Base-by-base conservation (phyloP, 2,329 filamentous ascomycete species). In the Diaporthe citriasiana region DNA sequence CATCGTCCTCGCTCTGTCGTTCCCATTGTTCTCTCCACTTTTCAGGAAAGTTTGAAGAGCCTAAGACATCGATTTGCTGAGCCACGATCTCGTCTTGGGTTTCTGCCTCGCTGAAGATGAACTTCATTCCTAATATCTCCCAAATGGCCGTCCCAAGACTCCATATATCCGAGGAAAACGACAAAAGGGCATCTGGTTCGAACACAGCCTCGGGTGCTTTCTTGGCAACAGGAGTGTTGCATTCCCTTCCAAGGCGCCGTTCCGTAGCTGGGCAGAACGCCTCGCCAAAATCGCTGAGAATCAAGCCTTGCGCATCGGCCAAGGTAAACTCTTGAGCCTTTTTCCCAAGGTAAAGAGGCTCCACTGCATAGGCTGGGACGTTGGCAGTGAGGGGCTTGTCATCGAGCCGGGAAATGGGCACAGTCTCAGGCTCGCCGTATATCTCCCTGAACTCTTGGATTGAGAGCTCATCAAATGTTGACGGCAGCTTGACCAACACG, bases 221-320 rank as follows among this genome's bases (percentile, higher is more conserved):
- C 68, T 71, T 69, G 22, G 72, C 77, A 22, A 74, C 27, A 22
- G 77, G 77, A 8, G 70, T 75, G 27, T 75, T 74, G 59, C 77
- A 78, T 56, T 76, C 71, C 68, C 78, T 66, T 9, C 80, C 78
- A 12, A 65, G 74, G 38, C 79, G 79, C 59, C 50, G 3, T 1
- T 79, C 76, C 30, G 60, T 74, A 22, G 59, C 73, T 25, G 80
- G 79, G 1, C 76, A 42, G 73, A 82, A 83, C 7, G 81, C 76
- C 63, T 82, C 80, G 17, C 81, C 81, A 77, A 82, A 84, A 75
- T 84, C 82, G 74, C 75, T 77, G 1, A 84, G 80, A 66, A 83
- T 71, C 0, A 81, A 50, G 38, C 68, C 68, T 6, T 75, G 74
- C 0, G 79, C 76, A 17, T 84, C 82, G 1, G 75, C 74, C 30